Percentiles rank a stretch among this genome's conserved stretches.
Evolutionary conservation across 192 early-diverging fungal genomes (phyloP).

Genomic region (Coemansia sp.): DNA sequence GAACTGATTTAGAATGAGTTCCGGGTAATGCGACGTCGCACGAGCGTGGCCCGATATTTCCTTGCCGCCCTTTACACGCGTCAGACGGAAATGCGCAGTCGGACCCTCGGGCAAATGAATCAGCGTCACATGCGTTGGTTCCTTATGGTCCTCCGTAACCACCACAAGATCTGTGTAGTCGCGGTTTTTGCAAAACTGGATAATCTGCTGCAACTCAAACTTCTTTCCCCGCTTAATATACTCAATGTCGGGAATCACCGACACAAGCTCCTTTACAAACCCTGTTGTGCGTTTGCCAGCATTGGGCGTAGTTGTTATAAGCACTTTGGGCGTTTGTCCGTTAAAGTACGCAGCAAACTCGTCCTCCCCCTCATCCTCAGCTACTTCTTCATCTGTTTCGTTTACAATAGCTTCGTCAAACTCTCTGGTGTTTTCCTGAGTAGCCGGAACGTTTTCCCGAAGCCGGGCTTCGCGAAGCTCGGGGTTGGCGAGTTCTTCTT

Average conservation of each 20-base stretch:
- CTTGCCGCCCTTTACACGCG: constrained; percentile 72
- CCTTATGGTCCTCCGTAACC: constrained; percentile 90
- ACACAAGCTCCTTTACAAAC: constrained; percentile 85
- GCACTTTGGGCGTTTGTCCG: constrained; percentile 85
- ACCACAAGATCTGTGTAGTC: constrained; percentile 94
- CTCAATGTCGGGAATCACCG: constrained; percentile 88
- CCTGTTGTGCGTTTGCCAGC: constrained; percentile 64
- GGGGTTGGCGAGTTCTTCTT: constrained; percentile 82
- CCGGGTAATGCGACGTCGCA: constrained; percentile 82
- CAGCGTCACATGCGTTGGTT: constrained; percentile 84
- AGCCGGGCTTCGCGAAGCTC: constrained; percentile 83
- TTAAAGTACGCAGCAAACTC: constrained; percentile 89
- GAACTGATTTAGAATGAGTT: constrained; percentile 98
- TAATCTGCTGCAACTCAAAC: constrained; percentile 87
- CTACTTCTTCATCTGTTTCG: constrained; percentile 75
- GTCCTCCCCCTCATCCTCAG: constrained; percentile 79
- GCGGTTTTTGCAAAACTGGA: constrained; percentile 83
- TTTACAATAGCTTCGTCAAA: constrained; percentile 89
- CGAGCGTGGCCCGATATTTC: constrained; percentile 82
- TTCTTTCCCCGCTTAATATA: constrained; percentile 85
- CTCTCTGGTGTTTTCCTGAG: constrained; percentile 90
- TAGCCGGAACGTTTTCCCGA: constrained; percentile 85
- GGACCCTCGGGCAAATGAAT: constrained; percentile 97
- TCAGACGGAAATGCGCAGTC: constrained; percentile 94
- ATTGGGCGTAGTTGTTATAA: constrained; percentile 78